Evolutionary conservation across 2,329 filamentous ascomycete genomes (phyloP).

Genomic region (Penicillium freii): DNA sequence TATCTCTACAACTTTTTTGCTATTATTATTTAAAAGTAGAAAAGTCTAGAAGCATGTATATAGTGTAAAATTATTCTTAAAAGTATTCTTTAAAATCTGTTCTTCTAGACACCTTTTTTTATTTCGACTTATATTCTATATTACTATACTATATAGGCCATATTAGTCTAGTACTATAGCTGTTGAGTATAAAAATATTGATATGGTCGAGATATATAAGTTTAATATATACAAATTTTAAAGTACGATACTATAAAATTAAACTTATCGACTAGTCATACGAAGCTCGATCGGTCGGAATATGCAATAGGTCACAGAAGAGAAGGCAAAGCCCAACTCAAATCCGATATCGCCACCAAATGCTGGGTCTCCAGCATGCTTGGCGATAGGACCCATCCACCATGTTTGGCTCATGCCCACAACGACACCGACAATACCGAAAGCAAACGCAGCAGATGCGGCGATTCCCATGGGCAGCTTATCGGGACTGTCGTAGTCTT

Average conservation of each 20-base stretch:
- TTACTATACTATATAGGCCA: too few species aligned
- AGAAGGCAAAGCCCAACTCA: conserved; percentile 64
- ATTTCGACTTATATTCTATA: too few species aligned
- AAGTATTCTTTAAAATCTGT: too few species aligned
- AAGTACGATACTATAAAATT: not conserved
- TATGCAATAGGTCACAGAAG: conserved; percentile 52
- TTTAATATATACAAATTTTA: too few species aligned
- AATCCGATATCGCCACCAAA: conserved; percentile 60
- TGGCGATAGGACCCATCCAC: conserved; percentile 66
- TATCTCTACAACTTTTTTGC: too few species aligned
- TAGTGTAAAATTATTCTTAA: not conserved
- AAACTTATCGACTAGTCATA: conserved; percentile 40
- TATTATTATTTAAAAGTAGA: too few species aligned
- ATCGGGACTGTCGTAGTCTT: conserved; percentile 56
- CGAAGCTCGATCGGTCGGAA: conserved; percentile 53
- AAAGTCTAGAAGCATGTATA: too few species aligned
- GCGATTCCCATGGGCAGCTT: conserved; percentile 64
- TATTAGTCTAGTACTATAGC: too few species aligned
- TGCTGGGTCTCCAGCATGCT: conserved; percentile 51
- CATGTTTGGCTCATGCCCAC: conserved; percentile 69
- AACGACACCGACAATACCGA: conserved; percentile 64
- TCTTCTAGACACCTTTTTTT: too few species aligned
- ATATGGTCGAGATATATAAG: too few species aligned
- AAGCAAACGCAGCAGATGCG: conserved; percentile 61
- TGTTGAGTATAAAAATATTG: too few species aligned